Evolutionary conservation across 352 stramenopile genomes (phyloP).

Genomic region (Globisporangium cylindrosporum): DNA sequence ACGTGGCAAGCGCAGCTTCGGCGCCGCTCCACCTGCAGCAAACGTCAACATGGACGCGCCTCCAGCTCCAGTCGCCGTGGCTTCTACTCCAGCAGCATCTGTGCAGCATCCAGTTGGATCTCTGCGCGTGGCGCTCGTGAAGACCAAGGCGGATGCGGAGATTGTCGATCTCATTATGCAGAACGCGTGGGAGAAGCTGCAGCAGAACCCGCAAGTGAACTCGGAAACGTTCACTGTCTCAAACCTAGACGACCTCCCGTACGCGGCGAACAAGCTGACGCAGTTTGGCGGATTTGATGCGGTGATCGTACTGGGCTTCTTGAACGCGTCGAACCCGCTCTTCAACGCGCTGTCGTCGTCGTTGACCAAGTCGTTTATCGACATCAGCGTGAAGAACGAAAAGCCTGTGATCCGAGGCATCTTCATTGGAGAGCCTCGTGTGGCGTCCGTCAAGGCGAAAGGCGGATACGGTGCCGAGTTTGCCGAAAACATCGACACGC

Average conservation of each 20-base stretch:
- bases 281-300: conserved; percentile 64
- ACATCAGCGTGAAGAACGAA: conserved; percentile 80
- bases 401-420: conserved; percentile 75
- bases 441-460: conserved; percentile 72
- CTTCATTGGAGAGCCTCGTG: conserved; percentile 76
- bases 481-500: conserved; percentile 46
- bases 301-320: conserved; percentile 76
- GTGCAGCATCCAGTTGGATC: conserved; percentile 2
- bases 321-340: conserved; percentile 62
- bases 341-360: conserved; percentile 55
- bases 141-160: conserved; percentile 71
- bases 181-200: conserved; percentile 56
- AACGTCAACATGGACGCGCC: conserved; percentile 17
- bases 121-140: conserved; percentile 66
- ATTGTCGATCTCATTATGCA: conserved; percentile 68
- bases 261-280: conserved; percentile 80
- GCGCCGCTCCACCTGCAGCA: conserved; percentile 22
- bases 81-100: conserved; percentile 10
- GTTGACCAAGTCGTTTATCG: conserved; percentile 73
- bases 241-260: conserved; percentile 69
- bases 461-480: conserved; percentile 69
- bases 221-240: conserved; percentile 70
- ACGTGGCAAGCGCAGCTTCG: conserved; percentile 21
- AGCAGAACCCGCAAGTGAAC: conserved; percentile 29
- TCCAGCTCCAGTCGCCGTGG: conserved; percentile 20